Conservation (phyloP, 768 basidiomycete genomes). For the Boletus fagicola region DNA sequence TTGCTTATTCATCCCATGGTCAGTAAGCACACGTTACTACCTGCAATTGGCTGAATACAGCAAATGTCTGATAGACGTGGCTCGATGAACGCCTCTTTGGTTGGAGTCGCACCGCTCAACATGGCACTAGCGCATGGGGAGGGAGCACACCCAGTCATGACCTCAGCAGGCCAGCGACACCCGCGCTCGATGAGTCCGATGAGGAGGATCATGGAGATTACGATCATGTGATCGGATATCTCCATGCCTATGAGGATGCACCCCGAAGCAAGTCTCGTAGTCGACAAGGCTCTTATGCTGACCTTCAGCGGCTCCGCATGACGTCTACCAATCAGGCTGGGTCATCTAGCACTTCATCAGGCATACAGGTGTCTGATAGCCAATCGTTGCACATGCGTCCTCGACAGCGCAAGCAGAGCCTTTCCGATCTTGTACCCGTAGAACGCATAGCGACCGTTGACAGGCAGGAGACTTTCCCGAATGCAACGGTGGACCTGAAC, state of each 20-base stretch:
- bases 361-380: conserved; percentile 29
- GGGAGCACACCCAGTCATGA: conserved; percentile 55
- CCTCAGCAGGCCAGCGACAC: conserved; percentile 62
- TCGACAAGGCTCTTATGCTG: conserved; percentile 75
- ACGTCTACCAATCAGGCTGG: conserved; percentile 18
- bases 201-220: conserved; percentile 90
- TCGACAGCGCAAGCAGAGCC: conserved; percentile 57
- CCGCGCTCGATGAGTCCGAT: conserved; percentile 77
- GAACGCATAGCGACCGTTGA: conserved; percentile 60
- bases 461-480: conserved; percentile 53
- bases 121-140: conserved; percentile 88
- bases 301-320: conserved; percentile 66
- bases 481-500: conserved; percentile 68
- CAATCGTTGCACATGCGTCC: conserved; percentile 49
- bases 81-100: conserved; percentile 93
- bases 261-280: conserved; percentile 49
- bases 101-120: conserved; percentile 74
- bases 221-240: conserved; percentile 76
- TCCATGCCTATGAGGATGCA: conserved; percentile 51
- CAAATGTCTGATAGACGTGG: conserved; percentile 56
- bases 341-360: conserved; percentile 12
- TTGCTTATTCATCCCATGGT: conserved; percentile 87
- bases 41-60: neutral
- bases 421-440: conserved; percentile 64
- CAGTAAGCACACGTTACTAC: conserved; percentile 30